A percentile compares a stretch with the other conserved stretches of the same genome.
Conservation (phyloP, 257 asterid genomes). For the Forsythia viridissima region DNA sequence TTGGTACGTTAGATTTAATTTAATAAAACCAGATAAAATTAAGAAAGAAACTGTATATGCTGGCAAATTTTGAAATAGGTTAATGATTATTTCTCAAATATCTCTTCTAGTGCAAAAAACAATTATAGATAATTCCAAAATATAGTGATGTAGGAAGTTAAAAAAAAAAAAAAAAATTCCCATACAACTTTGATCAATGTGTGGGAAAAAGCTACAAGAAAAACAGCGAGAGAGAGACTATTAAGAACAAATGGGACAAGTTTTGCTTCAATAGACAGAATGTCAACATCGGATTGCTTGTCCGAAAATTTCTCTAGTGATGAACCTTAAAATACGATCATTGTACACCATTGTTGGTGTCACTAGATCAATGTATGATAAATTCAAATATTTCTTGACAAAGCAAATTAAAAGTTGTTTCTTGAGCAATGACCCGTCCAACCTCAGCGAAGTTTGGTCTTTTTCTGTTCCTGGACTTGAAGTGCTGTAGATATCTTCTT, state of each 20-base stretch:
- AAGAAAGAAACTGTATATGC: too few species aligned
- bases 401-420: background rate
- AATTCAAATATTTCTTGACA: background rate
- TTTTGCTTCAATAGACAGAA: background rate
- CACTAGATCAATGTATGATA: background rate
- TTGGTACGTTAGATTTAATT: too few species aligned
- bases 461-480: conserved; percentile 51
- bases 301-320: background rate
- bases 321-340: background rate
- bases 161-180: too few species aligned
- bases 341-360: background rate
- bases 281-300: background rate
- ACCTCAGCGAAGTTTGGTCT: conserved; percentile 53
- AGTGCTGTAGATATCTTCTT: conserved; percentile 69
- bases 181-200: too few species aligned
- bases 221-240: background rate
- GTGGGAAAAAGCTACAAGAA: too few species aligned
- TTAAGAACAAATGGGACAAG: background rate
- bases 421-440: background rate
- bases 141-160: too few species aligned
- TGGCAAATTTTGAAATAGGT: too few species aligned
- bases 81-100: too few species aligned
- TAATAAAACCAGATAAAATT: too few species aligned
- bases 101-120: too few species aligned
- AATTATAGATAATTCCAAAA: too few species aligned